A percentile compares a stretch with the other conserved stretches of the same genome.
Conservation (phyloP, 345 rosid species). For the Corchorus olitorius region DNA sequence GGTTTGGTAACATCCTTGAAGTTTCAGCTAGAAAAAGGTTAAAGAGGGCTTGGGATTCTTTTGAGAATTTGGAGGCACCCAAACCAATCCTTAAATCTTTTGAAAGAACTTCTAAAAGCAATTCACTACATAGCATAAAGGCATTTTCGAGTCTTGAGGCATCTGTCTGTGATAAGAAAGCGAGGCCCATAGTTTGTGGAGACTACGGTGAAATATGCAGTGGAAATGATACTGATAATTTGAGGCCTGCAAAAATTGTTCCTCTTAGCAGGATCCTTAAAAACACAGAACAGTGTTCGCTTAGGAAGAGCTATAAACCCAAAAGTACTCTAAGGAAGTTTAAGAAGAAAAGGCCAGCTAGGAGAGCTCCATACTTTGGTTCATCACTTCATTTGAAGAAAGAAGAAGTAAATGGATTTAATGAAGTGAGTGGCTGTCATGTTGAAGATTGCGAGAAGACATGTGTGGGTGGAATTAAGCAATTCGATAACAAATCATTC, state of each 20-base stretch:
- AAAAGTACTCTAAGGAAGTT: conserved; percentile 19
- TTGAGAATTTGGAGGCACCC: conserved; percentile 16
- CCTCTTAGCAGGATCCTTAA: conserved; percentile 45
- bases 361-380: conserved; percentile 21
- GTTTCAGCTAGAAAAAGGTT: conserved; percentile 32
- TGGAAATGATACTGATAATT: conserved; percentile 26
- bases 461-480: conserved; percentile 16
- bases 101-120: conserved; percentile 18
- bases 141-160: conserved; percentile 26
- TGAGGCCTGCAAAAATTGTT: conserved; percentile 39
- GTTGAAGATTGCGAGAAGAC: conserved; percentile 22
- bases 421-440: conserved; percentile 23
- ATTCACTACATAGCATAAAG: conserved; percentile 12
- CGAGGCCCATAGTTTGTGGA: conserved; percentile 50
- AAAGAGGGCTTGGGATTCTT: conserved; percentile 19
- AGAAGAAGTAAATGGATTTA: conserved; percentile 18
- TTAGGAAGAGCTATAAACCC: conserved; percentile 29
- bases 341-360: conserved; percentile 9
- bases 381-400: conserved; percentile 20
- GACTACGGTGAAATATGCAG: conserved; percentile 43
- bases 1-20: conserved; percentile 14
- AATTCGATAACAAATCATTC: conserved; percentile 22
- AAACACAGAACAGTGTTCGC: conserved; percentile 28
- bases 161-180: conserved; percentile 24
- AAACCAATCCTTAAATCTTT: conserved; percentile 17